Evolutionary conservation across 306 rosid genomes (phyloP), one percentile per base, ranked within the genome.

Genomic region (Cicer yamashitae): DNA sequence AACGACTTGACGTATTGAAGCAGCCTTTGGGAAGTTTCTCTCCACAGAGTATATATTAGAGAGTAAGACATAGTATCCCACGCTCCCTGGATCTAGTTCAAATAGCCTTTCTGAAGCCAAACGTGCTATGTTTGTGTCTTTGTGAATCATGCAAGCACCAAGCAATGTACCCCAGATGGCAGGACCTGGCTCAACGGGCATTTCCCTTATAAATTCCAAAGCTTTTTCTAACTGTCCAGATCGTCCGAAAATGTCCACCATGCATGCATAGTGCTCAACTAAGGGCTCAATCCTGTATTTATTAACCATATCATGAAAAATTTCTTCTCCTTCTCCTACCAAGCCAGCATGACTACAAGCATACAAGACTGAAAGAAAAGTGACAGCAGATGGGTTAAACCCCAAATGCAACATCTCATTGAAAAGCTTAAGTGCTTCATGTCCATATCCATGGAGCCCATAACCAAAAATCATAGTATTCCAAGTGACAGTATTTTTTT

Each of bases 271-370:
- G 74, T 92, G 99, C 90, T 94, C 96, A 38, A 86, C 47, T 69
- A 88, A 56, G 73, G 97, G 97, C 74, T 84, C 86, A 77, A 90
- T 82, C 54, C 76, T 88, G 77, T 87, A 86, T 76, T 86, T 79
- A 73, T 82, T 81, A 61, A 86, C 90, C 99, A 94, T 94, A 44
- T 81, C 75, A 73, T 83, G 77, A 79, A 94, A 94, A 79, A 90
- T 80, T 75, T 87, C 87, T 17, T 87, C 83, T 60, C 99, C 97
- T 84, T 91, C 90, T 77, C 79, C 86, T 39, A 94, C 96, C 88
- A 94, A 74, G 58, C 97, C 96, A 12, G 99, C 87, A 84, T 94
- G 99, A 67, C 99, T 94, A 85, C 97, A 94, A 79, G 97, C 99
- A 83, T 94, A 84, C 85, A 92, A 83, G 78, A 85, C 76, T 25